Base-by-base conservation (phyloP, 1,284 basidiomycete genomes). In the Pseudozyma sp. region DNA sequence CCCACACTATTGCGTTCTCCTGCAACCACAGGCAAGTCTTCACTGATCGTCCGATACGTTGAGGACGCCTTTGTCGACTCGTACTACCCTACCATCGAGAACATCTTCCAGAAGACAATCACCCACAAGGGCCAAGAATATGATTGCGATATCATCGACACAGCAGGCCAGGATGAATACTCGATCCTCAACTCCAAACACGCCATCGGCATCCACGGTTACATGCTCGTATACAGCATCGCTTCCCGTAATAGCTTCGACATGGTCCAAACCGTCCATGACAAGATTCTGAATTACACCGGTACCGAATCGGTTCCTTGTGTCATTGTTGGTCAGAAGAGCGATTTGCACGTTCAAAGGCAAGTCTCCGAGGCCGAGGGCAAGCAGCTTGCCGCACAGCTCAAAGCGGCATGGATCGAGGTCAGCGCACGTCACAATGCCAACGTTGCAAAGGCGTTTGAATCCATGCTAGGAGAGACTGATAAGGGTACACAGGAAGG, bases 61-160 rank as follows among this genome's bases (percentile, higher is more conserved):
- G 83, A 85, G 53, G 82, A 84, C 42, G 83, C 80, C 19, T 85
- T 88, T 82, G 89, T 92, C 84, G 92, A 93, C 69, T 89, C 90
- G 21, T 94, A 97, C 89, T 96, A 94, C 86, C 95, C 95, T 19
- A 97, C 95, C 69, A 97, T 97, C 85, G 95, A 97, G 86, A 90
- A 89, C 79, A 93, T 92, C 48, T 93, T 93, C 85, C 89, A 90
- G 74, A 97, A 97, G 88, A 89, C 88, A 51, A 90, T 98, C 86
- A 90, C 89, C 76, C 90, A 92, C 88, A 92, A 92, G 69, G 93
- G 93, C 59, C 88, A 90, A 48, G 92, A 95, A 77, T 98, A 93
- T 84, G 90, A 94, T 76, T 94, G 94, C 87, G 95, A 98, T 87
- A 97, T 99, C 87, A 94, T 99, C 84, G 97, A 99, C 87, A 97